These are phyloP conservation scores for Dichotomocladium elegans DNA, from an alignment of 371 early-diverging fungal species.

Conservation along the genomic window DNA sequence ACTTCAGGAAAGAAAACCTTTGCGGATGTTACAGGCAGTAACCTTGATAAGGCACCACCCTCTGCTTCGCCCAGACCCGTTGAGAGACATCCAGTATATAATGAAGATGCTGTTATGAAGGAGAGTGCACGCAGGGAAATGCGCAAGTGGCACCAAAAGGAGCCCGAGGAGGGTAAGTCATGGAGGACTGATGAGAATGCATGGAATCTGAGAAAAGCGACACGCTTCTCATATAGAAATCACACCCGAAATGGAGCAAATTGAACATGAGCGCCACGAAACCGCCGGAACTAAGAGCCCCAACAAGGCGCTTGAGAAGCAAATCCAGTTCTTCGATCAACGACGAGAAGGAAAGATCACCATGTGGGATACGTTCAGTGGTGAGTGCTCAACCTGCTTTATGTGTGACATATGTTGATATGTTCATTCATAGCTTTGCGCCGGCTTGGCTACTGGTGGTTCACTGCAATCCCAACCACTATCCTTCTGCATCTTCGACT, in stretches of 20 bases:
- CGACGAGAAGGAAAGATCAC: conserved; percentile 24
- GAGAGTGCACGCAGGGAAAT: conserved; percentile 27
- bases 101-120: conserved; percentile 27
- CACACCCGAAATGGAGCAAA: conserved; percentile 4
- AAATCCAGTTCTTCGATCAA: conserved; percentile 25
- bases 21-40: conserved; percentile 31
- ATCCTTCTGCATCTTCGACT: conserved; percentile 35
- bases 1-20: conserved; percentile 13
- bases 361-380: conserved; percentile 26
- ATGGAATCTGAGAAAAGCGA: not conserved
- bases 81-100: conserved; percentile 26
- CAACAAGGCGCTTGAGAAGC: conserved; percentile 8
- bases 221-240: conserved; percentile 1
- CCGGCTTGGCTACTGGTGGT: conserved; percentile 29
- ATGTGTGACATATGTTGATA: not conserved
- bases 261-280: conserved; percentile 7
- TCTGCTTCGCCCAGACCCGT: conserved; percentile 27
- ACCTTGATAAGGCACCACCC: conserved; percentile 37
- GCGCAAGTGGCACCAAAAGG: conserved; percentile 17
- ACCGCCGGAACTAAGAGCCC: conserved; percentile 2
- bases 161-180: conserved; percentile 17
- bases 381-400: not conserved
- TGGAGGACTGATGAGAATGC: not conserved
- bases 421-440: conserved; percentile 21
- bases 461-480: conserved; percentile 33